phyloP scores from a whole-genome alignment of 768 basidiomycete genomes.

The Boletus huronensis region DNA sequence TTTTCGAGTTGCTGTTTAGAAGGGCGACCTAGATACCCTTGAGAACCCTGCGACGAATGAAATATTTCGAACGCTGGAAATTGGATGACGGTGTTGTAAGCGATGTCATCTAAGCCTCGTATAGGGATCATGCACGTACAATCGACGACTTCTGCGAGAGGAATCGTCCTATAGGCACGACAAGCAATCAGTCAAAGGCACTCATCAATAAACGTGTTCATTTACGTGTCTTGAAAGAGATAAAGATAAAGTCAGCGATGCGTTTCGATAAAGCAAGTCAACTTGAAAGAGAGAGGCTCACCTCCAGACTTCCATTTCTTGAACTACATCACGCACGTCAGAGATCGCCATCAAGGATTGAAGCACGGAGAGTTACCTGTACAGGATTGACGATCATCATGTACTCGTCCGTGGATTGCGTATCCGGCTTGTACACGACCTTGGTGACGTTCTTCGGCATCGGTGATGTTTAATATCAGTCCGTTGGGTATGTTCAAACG shows the following conservation, averaged over 20 bases:
- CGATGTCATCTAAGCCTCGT: background rate
- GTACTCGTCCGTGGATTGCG: conserved; percentile 70
- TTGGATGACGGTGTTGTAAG: background rate
- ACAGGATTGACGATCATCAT: conserved; percentile 61
- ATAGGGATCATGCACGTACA: conserved; percentile 44
- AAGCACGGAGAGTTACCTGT: conserved; percentile 45
- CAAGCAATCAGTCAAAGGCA: conserved; percentile 12
- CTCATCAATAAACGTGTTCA: background rate
- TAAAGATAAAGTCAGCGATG: conserved; percentile 10
- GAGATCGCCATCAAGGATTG: background rate
- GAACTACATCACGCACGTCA: conserved; percentile 41
- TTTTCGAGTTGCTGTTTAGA: conserved; percentile 85
- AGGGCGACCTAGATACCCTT: conserved; percentile 69
- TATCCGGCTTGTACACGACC: conserved; percentile 77
- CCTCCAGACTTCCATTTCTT: conserved; percentile 81
- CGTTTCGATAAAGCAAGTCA: conserved; percentile 2
- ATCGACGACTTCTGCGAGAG: conserved; percentile 76
- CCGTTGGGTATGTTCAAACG: conserved; percentile 10
- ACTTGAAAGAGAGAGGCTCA: conserved; percentile 32
- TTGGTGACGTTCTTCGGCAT: conserved; percentile 55
- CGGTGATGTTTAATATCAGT: conserved; percentile 4
- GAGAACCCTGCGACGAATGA: conserved; percentile 66
- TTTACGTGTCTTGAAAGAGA: conserved; percentile 61
- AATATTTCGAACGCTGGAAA: conserved; percentile 66
- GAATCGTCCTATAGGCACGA: conserved; percentile 50